Conservation (phyloP, 2,329 filamentous ascomycete species). For the Fonsecaea pedrosoi region DNA sequence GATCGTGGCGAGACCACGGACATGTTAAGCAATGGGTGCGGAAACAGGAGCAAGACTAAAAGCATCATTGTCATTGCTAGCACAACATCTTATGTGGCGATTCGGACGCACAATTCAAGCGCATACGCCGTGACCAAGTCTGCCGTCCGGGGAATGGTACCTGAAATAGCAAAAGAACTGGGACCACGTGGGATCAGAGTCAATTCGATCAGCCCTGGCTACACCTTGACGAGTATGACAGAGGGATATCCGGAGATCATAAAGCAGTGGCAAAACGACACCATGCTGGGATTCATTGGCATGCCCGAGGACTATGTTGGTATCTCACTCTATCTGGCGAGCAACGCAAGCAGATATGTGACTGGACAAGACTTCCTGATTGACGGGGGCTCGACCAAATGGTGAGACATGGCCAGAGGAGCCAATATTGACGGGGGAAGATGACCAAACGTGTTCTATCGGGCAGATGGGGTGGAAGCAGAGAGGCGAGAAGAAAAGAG, state of each 20-base stretch:
- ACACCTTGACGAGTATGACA: constrained; percentile 8
- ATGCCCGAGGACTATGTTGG: constrained; percentile 8
- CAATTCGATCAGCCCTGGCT: constrained; percentile 14
- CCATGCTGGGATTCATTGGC: constrained; percentile 12
- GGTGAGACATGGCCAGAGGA: not conserved
- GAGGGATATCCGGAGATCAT: constrained; percentile 10
- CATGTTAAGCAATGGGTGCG: not conserved
- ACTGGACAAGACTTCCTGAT: constrained; percentile 9
- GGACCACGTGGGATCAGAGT: constrained; percentile 3
- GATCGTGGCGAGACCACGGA: not conserved
- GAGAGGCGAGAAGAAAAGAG: not conserved
- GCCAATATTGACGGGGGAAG: not conserved
- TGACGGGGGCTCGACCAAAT: constrained; percentile 8
- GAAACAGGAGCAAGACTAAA: not conserved
- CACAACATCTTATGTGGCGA: not conserved
- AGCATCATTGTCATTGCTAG: constrained; percentile 14
- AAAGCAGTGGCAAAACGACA: constrained; percentile 11
- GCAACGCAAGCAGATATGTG: constrained; percentile 13
- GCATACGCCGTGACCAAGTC: constrained; percentile 11
- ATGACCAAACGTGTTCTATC: not conserved
- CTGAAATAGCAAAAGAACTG: constrained; percentile 12
- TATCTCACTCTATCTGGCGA: constrained; percentile 3
- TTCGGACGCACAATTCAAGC: constrained; percentile 10
- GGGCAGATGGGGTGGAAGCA: not conserved
- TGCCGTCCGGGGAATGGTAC: constrained; percentile 7